phyloP scores from a whole-genome alignment of 306 rosid genomes.

The Luffa acutangula region DNA sequence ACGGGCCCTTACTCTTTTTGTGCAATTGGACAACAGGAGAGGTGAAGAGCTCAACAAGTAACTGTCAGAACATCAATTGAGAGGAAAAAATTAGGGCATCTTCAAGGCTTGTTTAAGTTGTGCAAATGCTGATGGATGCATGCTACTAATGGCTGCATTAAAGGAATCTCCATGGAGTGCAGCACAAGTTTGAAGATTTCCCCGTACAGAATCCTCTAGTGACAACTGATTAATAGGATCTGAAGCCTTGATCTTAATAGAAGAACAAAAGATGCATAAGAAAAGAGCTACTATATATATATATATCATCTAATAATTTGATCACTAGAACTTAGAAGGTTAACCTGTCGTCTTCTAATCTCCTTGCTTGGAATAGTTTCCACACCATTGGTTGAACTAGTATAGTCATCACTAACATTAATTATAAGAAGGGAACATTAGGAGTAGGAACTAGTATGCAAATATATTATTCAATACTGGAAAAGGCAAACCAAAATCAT shows the following conservation, averaged over 20 bases:
- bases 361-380: constrained; percentile 57
- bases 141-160: constrained; percentile 60
- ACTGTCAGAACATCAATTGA: not conserved
- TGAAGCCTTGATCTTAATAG: constrained; percentile 58
- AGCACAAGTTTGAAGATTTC: constrained; percentile 83
- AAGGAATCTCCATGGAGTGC: constrained; percentile 91
- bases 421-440: not conserved
- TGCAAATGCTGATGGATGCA: constrained; percentile 78
- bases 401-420: constrained; percentile 47
- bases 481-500: constrained; percentile 4
- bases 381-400: constrained; percentile 44
- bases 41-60: not conserved
- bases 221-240: constrained; percentile 82
- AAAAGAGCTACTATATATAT: not conserved
- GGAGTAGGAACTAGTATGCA: not conserved
- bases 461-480: not conserved
- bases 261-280: constrained; percentile 17
- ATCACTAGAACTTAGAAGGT: constrained; percentile 10
- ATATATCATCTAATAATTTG: constrained; percentile 10
- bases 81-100: constrained; percentile 33
- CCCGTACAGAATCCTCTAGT: constrained; percentile 70
- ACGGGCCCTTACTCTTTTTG: not conserved
- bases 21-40: not conserved
- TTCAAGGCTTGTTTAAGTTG: constrained; percentile 86
- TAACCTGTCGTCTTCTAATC: constrained; percentile 73